Evolutionary conservation across 495 filamentous ascomycete genomes (phyloP).

Genomic region (Neurospora terricola): DNA sequence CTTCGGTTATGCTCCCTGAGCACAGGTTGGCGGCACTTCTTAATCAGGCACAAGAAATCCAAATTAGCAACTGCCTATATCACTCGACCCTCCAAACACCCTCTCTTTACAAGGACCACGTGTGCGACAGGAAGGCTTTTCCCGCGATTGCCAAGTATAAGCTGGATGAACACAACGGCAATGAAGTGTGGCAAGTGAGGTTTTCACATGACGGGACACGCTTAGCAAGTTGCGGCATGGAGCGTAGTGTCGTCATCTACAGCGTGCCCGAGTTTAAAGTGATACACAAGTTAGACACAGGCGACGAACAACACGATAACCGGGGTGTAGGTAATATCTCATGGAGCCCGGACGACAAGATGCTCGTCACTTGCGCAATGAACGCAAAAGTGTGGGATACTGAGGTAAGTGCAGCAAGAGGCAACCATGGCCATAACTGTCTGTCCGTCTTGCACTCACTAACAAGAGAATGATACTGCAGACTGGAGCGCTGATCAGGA

Average conservation of each 20-base stretch:
- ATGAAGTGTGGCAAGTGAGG: constrained; percentile 78
- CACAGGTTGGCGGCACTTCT: constrained; percentile 83
- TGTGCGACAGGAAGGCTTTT: constrained; percentile 71
- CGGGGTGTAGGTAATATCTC: constrained; percentile 60
- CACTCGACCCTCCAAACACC: constrained; percentile 74
- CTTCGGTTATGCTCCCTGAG: constrained; percentile 96
- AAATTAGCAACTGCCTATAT: constrained; percentile 76
- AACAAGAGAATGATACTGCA: constrained; percentile 20
- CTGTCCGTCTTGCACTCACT: background rate
- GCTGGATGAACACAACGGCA: constrained; percentile 60
- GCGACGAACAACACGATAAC: constrained; percentile 51
- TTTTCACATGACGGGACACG: constrained; percentile 86
- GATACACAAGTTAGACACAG: constrained; percentile 53
- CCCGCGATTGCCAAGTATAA: constrained; percentile 57
- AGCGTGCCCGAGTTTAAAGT: constrained; percentile 61
- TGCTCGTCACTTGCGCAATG: constrained; percentile 70
- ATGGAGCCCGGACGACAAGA: constrained; percentile 88
- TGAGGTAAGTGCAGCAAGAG: constrained; percentile 42
- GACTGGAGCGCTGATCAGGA: constrained; percentile 58
- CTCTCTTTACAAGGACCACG: constrained; percentile 82
- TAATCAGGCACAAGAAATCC: constrained; percentile 67
- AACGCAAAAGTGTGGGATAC: constrained; percentile 78
- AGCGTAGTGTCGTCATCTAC: constrained; percentile 69
- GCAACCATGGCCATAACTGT: background rate
- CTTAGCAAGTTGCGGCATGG: constrained; percentile 72